Conservation (phyloP, 2,329 filamentous ascomycete species). For the Emergomyces africanus region DNA sequence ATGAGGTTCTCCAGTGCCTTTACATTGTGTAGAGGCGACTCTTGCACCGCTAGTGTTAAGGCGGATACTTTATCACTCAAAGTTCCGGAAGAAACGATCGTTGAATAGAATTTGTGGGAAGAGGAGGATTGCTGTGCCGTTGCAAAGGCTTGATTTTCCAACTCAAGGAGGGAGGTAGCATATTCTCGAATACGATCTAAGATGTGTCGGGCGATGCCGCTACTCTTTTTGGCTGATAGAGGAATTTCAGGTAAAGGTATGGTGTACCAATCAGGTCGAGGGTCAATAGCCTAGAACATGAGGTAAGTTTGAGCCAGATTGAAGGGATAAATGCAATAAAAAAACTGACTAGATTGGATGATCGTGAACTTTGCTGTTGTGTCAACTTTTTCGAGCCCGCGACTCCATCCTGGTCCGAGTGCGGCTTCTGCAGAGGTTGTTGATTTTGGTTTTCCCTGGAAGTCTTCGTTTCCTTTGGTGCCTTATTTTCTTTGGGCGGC, state of each 20-base stretch:
- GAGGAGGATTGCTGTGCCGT: slow-evolving; percentile 58
- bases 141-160: slow-evolving; percentile 64
- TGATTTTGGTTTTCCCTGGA: slow-evolving; percentile 1
- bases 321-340: neutral
- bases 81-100: slow-evolving; percentile 93
- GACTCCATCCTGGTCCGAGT: slow-evolving; percentile 20
- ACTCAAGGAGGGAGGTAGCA: slow-evolving; percentile 60
- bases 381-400: slow-evolving; percentile 1
- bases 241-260: slow-evolving; percentile 43
- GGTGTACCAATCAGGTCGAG: slow-evolving; percentile 56
- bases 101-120: slow-evolving; percentile 89
- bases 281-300: slow-evolving; percentile 40
- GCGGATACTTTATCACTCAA: slow-evolving; percentile 95
- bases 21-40: slow-evolving; percentile 86
- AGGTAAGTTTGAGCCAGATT: slow-evolving; percentile 12
- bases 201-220: slow-evolving; percentile 37
- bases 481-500: neutral
- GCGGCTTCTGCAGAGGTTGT: slow-evolving; percentile 13
- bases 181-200: slow-evolving; percentile 50
- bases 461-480: neutral
- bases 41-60: slow-evolving; percentile 83
- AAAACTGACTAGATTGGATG: slow-evolving; percentile 21
- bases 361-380: neutral
- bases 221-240: slow-evolving; percentile 31
- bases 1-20: slow-evolving; percentile 81